Conservation (phyloP, 192 early-diverging fungal genomes). For the Rhizophagus sp. region DNA sequence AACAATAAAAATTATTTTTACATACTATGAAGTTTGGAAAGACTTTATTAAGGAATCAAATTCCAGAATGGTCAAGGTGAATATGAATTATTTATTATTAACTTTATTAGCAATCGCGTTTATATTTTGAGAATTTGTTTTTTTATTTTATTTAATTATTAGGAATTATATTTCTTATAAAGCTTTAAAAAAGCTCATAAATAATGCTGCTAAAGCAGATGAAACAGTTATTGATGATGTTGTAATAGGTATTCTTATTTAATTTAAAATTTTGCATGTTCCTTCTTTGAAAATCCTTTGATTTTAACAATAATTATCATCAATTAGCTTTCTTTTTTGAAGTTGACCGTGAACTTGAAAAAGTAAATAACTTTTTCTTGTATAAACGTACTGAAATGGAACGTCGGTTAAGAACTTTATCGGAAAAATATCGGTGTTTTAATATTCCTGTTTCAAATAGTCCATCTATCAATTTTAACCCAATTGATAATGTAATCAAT, state of each 20-base stretch:
- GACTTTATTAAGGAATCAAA: slow-evolving; percentile 48
- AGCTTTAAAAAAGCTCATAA: slow-evolving; percentile 80
- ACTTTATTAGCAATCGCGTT: not conserved
- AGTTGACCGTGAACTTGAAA: slow-evolving; percentile 84
- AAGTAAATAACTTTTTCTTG: slow-evolving; percentile 77
- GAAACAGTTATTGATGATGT: slow-evolving; percentile 35
- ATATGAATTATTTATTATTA: not conserved
- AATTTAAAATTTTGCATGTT: slow-evolving; percentile 3
- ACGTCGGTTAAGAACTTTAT: slow-evolving; percentile 61
- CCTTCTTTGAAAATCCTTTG: slow-evolving; percentile 1
- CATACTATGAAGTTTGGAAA: slow-evolving; percentile 59
- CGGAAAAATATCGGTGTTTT: slow-evolving; percentile 50
- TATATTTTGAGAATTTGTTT: not conserved
- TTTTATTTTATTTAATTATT: not conserved
- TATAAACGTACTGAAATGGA: slow-evolving; percentile 78
- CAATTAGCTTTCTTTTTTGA: slow-evolving; percentile 73
- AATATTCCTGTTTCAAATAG: slow-evolving; percentile 1
- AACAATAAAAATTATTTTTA: not conserved
- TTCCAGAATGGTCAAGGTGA: slow-evolving; percentile 52
- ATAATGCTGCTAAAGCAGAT: slow-evolving; percentile 40
- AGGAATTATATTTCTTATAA: slow-evolving; percentile 63
- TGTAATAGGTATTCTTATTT: slow-evolving; percentile 36
- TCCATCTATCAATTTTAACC: not conserved
- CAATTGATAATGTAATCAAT: not conserved
- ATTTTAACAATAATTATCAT: slow-evolving; percentile 26